Evolutionary conservation across 257 asterid species (phyloP).

Genomic region (Fraxinus quadrangulata): DNA sequence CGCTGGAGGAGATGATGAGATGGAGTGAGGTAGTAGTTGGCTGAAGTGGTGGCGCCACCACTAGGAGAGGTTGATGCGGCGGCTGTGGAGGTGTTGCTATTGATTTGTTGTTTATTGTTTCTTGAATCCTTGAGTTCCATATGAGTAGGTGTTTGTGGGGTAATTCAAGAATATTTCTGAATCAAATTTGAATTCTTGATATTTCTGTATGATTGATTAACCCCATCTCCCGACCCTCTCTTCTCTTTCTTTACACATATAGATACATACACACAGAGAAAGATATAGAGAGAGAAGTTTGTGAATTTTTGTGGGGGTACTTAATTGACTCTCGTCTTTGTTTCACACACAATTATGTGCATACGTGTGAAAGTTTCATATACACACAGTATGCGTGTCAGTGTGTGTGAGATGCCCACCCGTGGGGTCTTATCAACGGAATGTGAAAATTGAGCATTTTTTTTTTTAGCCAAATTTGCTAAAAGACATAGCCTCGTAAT

Average conservation of each 20-base stretch:
- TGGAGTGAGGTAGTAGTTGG: conserved; percentile 31
- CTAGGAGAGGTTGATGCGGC: conserved; percentile 16
- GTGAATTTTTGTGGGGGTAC: conserved; percentile 42
- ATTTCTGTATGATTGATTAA: conserved; percentile 25
- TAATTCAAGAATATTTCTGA: conserved; percentile 36
- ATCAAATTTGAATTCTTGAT: conserved; percentile 13
- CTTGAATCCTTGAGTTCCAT: conserved; percentile 71
- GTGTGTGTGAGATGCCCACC: not conserved
- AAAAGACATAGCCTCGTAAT: conserved; percentile 14
- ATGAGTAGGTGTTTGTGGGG: conserved; percentile 29
- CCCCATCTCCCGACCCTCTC: conserved; percentile 31
- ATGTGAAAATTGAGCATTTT: not conserved
- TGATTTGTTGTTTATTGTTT: conserved; percentile 36
- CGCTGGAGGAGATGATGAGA: conserved; percentile 45
- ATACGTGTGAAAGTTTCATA: not conserved
- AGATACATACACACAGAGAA: conserved; percentile 18
- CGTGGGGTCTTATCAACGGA: conserved; percentile 10
- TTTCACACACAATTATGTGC: conserved; percentile 1
- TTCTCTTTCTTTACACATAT: conserved; percentile 14
- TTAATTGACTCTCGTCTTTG: conserved; percentile 47
- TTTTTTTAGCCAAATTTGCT: conserved; percentile 23
- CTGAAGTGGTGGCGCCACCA: conserved; percentile 24
- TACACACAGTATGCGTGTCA: not conserved
- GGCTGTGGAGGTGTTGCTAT: conserved; percentile 24
- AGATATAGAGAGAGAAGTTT: conserved; percentile 25